Evolutionary conservation across 768 basidiomycete genomes (phyloP).

Genomic region (Suillus sp.): DNA sequence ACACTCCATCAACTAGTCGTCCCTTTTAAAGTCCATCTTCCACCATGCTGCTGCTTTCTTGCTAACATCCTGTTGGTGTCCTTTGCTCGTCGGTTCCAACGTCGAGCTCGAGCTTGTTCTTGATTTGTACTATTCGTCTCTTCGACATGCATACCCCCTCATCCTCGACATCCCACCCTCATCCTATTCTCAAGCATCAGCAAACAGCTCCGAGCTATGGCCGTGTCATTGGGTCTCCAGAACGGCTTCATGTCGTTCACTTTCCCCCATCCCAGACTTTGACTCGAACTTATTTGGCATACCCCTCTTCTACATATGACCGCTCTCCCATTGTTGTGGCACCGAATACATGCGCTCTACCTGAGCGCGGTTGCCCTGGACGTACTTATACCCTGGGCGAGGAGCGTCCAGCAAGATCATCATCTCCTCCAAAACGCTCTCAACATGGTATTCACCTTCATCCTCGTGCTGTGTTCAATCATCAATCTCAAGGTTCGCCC

Average conservation of each 20-base stretch:
- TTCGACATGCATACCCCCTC: constrained; percentile 17
- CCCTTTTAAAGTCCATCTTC: constrained; percentile 13
- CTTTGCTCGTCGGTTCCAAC: constrained; percentile 13
- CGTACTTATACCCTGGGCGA: constrained; percentile 62
- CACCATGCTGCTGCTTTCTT: constrained; percentile 14
- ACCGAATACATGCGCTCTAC: constrained; percentile 74
- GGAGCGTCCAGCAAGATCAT: constrained; percentile 18
- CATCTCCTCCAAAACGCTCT: constrained; percentile 20
- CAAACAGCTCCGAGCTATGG: constrained; percentile 25
- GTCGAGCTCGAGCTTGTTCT: background rate
- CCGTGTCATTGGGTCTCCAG: constrained; percentile 23
- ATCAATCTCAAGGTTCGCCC: constrained; percentile 7
- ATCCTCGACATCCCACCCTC: constrained; percentile 31
- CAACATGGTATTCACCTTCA: constrained; percentile 45
- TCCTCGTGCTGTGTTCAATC: constrained; percentile 41
- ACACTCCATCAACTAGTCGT: constrained; percentile 16
- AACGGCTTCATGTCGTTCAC: constrained; percentile 48
- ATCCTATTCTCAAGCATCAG: constrained; percentile 61
- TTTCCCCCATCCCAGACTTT: constrained; percentile 43
- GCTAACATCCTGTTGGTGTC: constrained; percentile 18
- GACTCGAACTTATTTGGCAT: constrained; percentile 42
- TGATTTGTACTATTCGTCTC: background rate
- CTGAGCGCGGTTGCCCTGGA: constrained; percentile 77
- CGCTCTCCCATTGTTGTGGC: constrained; percentile 76
- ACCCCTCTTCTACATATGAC: constrained; percentile 61